Evolutionary conservation across 2,329 filamentous ascomycete genomes (phyloP), one percentile per base, ranked within the genome.

Genomic region (Nakataea oryzae): DNA sequence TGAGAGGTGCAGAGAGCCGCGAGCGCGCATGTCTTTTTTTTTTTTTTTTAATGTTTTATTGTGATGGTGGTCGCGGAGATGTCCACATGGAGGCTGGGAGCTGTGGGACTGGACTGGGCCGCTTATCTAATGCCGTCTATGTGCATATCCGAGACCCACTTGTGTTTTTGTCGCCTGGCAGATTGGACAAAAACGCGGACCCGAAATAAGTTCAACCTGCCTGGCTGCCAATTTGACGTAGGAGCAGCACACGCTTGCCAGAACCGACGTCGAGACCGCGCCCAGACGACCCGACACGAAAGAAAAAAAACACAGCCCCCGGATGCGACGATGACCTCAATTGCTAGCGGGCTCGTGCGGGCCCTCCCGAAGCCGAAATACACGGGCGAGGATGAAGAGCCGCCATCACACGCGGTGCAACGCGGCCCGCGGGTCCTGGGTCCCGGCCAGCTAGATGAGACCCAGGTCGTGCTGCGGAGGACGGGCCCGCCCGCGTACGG

Each of bases 301-400:
- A 21, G 9, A 1, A n/a, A n/a, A 1, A 50, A 50, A 30, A 8
- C n/a, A 12, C 17, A 50, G 17, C 41, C 21, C 17, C 3, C 41
- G 41, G 41, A 50, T 50, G 41, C 41, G 14, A 50, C 41, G 65
- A 90, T 90, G 86, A 78, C 86, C 63, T 87, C 86, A 64, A 81
- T 90, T 70, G 83, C 82, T 67, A 81, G 85, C 63, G 90, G 91
- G 63, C 82, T 97, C 56, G 86, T 91, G 66, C 86, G 86, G 71
- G 87, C 90, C 63, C 81, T 97, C 56, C 93, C 93, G 3, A 93
- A 93, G 73, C 93, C 93, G 21, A 93, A 90, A 76, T 96, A 97
- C 72, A 91, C 88, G 5, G 92, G 90, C 68, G 91, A 96, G 72
- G 87, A 96, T 72, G 93, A 97, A 73, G 90, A 96, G 70, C 77